Evolutionary conservation across 2,329 filamentous ascomycete genomes (phyloP).

Genomic region (Ophiostoma quercus): DNA sequence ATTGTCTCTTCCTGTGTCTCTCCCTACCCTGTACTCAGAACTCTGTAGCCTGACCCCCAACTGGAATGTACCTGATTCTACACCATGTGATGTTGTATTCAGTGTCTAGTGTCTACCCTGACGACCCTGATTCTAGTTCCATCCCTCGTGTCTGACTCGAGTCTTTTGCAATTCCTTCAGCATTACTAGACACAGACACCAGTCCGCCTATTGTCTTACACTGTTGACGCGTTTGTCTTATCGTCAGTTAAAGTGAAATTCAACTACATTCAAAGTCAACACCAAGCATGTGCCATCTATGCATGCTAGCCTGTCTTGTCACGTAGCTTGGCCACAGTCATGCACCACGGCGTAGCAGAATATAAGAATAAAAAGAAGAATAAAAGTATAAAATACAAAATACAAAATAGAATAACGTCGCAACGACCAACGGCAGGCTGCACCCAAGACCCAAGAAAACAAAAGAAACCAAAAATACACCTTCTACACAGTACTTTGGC

Average conservation of each 20-base stretch:
- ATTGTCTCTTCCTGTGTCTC: not conserved
- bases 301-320: not conserved
- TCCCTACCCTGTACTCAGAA: too few species aligned
- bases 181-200: too few species aligned
- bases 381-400: not conserved
- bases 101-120: too few species aligned
- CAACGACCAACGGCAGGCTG: not conserved
- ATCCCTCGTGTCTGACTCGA: not conserved
- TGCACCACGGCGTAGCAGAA: not conserved
- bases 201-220: not conserved
- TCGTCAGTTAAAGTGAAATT: too few species aligned
- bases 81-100: not conserved
- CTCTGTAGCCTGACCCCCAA: too few species aligned
- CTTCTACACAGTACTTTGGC: not conserved
- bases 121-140: not conserved
- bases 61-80: not conserved
- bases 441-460: too few species aligned
- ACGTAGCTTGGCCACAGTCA: not conserved
- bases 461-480: too few species aligned
- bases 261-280: too few species aligned
- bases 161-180: not conserved
- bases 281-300: not conserved
- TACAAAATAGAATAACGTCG: not conserved
- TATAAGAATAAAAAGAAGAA: not conserved
- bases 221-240: constrained; percentile 1